Evolutionary conservation across 2,329 filamentous ascomycete genomes (phyloP), one percentile per base, ranked within the genome.

Genomic region (Aspergillus flavus): DNA sequence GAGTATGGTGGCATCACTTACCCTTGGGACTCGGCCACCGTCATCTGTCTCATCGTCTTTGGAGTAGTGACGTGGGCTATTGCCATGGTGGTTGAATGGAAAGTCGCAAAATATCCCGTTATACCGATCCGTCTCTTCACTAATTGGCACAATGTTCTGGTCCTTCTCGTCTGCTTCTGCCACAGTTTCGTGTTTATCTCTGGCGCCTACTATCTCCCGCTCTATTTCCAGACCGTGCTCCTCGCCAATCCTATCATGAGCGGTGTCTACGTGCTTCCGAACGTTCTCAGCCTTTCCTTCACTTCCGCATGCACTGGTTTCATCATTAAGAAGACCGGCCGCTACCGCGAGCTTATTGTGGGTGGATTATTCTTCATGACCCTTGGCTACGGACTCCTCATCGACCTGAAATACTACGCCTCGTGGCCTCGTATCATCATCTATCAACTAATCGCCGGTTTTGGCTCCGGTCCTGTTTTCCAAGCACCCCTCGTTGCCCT

Each of bases 181-280:
- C 92, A 96, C 75, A 89, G 89, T 52, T 86, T 89, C 68, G 87
- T 91, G 67, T 94, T 94, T 81, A 93, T 94, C 72, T 86, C 89
- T 0, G 87, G 86, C 34, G 87, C 86, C 65, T 96, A 94, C 82
- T 96, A 91, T 79, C 83, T 96, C 5, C 92, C 92, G 0, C 84
- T 96, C 2, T 97, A 96, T 81, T 94, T 93, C 78, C 92, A 96
- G 78, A 86, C 89, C 58, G 88, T 91, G 58, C 83, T 92, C 50
- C 85, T 90, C 57, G 87, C 87, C 2, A 83, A 85, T 0, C 89
- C 92, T 0, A 85, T 94, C 41, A 80, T 90, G 34, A 91, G 88
- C 1, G 92, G 92, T 57, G 87, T 94, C 56, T 92, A 92, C 72
- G 76, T 93, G 19, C 82, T 95, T 16, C 89, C 92, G 0, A 87